A percentile compares a stretch with the other conserved stretches of the same genome.
phyloP scores from a whole-genome alignment of 345 rosid genomes.

The Aethionema arabicum region DNA sequence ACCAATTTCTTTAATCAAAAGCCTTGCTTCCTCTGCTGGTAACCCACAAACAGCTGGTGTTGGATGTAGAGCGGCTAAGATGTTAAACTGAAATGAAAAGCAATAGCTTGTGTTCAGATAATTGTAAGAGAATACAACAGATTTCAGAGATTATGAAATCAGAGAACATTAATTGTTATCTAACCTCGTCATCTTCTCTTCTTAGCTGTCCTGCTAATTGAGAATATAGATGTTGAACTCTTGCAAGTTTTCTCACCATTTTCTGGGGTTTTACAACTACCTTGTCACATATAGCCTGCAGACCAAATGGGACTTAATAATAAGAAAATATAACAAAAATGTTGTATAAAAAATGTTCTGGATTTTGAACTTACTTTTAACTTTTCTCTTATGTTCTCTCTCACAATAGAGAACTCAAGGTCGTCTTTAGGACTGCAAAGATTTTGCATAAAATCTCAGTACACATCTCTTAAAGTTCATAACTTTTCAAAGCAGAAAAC shows the following conservation, averaged over 20 bases:
- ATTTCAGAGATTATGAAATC: neutral
- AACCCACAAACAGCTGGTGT: constrained; percentile 91
- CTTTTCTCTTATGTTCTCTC: constrained; percentile 74
- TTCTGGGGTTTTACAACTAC: constrained; percentile 64
- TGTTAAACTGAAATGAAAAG: constrained; percentile 51
- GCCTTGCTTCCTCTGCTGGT: constrained; percentile 75
- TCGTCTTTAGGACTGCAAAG: constrained; percentile 73
- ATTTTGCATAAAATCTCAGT: constrained; percentile 17
- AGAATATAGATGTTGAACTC: constrained; percentile 83
- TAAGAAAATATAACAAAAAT: neutral
- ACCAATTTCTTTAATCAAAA: constrained; percentile 79
- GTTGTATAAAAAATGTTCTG: neutral
- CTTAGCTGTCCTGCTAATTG: constrained; percentile 62
- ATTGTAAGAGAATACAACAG: neutral
- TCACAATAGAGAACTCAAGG: constrained; percentile 81
- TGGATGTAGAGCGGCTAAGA: constrained; percentile 77
- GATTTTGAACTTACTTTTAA: constrained; percentile 52
- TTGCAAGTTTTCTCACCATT: constrained; percentile 67
- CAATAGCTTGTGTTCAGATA: neutral
- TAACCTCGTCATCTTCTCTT: constrained; percentile 85
- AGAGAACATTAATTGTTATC: neutral
- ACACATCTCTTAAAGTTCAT: constrained; percentile 4
- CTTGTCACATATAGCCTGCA: constrained; percentile 62
- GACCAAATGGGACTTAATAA: constrained; percentile 12
- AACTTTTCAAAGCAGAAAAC: constrained; percentile 6